Percentiles rank a stretch among this genome's conserved stretches.
These are phyloP conservation scores for Lachnellula arida DNA, from an alignment of 2,329 filamentous ascomycete genomes.

Conservation along the genomic window DNA sequence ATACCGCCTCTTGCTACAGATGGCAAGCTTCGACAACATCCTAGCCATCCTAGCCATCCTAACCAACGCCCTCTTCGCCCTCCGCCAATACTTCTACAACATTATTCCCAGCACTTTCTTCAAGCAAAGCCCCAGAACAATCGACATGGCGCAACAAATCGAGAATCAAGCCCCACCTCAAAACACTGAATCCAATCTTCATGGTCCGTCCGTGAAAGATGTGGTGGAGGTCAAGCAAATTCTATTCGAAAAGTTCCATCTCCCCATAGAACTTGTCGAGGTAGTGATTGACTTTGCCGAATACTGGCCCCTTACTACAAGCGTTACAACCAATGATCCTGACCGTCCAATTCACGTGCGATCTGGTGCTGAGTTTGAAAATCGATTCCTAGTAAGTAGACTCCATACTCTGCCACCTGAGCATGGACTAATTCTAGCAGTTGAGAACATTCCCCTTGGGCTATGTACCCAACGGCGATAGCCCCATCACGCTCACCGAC, in stretches of 20 bases:
- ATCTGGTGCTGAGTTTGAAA: slow-evolving; percentile 25
- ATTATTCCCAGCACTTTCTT: background rate
- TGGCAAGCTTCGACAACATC: no score
- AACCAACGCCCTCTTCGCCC: background rate
- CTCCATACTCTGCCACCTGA: background rate
- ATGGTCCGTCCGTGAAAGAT: slow-evolving; percentile 42
- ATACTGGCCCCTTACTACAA: slow-evolving; percentile 52
- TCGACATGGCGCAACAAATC: background rate
- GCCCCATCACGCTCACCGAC: background rate
- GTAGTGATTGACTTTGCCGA: slow-evolving; percentile 54
- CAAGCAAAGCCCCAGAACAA: background rate
- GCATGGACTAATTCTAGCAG: slow-evolving; percentile 13
- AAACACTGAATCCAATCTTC: slow-evolving; percentile 4
- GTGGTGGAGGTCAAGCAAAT: slow-evolving; percentile 45
- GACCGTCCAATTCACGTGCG: slow-evolving; percentile 7
- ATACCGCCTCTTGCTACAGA: background rate
- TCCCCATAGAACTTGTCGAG: slow-evolving; percentile 54
- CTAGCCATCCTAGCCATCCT: no score
- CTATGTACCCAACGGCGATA: background rate
- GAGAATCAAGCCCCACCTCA: background rate
- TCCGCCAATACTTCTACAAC: background rate
- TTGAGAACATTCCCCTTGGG: slow-evolving; percentile 29
- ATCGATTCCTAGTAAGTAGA: slow-evolving; percentile 39
- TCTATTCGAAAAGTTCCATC: slow-evolving; percentile 38
- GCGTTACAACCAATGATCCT: slow-evolving; percentile 19